phyloP scores from a whole-genome alignment of 768 basidiomycete species.

The Cystobasidium onofrii region DNA sequence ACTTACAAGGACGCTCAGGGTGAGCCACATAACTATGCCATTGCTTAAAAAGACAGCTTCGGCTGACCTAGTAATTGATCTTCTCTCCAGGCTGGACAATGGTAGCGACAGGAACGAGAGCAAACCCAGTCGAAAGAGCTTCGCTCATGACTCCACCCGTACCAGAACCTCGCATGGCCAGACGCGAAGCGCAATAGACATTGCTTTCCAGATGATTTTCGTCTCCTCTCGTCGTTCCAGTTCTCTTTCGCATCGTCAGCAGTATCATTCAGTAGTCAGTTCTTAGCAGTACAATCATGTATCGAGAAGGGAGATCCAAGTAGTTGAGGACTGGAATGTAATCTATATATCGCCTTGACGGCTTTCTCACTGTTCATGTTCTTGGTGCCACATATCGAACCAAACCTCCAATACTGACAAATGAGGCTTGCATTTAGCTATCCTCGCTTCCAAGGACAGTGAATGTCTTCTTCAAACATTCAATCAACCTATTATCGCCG shows the following conservation, averaged over 20 bases:
- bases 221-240: neutral
- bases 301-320: neutral
- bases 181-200: neutral
- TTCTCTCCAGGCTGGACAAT: slow-evolving; percentile 8
- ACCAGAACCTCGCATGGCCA: neutral
- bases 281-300: neutral
- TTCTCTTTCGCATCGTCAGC: neutral
- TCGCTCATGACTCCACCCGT: neutral
- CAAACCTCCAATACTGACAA: no score
- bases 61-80: no score
- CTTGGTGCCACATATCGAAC: no score
- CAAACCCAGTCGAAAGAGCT: neutral
- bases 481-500: no score
- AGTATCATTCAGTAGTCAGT: neutral
- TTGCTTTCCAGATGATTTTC: neutral
- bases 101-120: neutral
- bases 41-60: no score
- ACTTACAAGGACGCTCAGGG: slow-evolving; percentile 26
- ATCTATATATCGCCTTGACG: no score
- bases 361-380: no score
- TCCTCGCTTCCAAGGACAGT: no score
- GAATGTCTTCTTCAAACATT: no score
- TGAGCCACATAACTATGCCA: neutral
- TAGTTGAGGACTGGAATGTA: neutral
- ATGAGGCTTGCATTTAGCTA: no score